A percentile compares a stretch with the other conserved stretches of the same genome.
Conservation (phyloP, 169 alveolate genomes). For the Plasmodium relictum region DNA sequence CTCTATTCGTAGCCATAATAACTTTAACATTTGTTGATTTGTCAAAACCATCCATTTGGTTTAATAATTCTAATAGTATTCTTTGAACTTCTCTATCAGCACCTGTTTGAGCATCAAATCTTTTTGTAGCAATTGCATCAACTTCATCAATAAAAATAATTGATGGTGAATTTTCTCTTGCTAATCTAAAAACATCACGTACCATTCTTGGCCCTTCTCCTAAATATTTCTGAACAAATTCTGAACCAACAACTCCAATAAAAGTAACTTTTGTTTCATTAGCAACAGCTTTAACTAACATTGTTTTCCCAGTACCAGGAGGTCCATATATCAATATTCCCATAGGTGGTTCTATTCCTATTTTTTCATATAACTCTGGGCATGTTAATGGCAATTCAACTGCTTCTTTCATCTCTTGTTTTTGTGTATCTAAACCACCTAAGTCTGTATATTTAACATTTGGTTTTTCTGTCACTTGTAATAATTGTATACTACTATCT, state of each 20-base stretch:
- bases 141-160: conserved; percentile 99
- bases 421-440: conserved; percentile 98
- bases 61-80: conserved; percentile 96
- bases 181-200: conserved; percentile 98
- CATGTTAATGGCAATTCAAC: conserved; percentile 99
- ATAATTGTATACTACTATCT: conserved; percentile 97
- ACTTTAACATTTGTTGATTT: conserved; percentile 96
- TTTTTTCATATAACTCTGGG: conserved; percentile 98
- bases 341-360: conserved; percentile 99
- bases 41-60: conserved; percentile 99
- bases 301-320: conserved; percentile 99
- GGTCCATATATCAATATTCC: conserved; percentile 99
- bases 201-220: conserved; percentile 99
- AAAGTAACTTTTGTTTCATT: conserved; percentile 97
- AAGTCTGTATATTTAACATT: conserved; percentile 99
- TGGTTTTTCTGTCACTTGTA: conserved; percentile 98
- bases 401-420: conserved; percentile 99
- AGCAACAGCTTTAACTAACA: conserved; percentile 99
- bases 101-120: conserved; percentile 98
- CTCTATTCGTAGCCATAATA: conserved; percentile 99
- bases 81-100: conserved; percentile 99
- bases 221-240: conserved; percentile 98
- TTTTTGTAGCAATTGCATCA: conserved; percentile 98
- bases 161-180: conserved; percentile 98
- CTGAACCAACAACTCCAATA: conserved; percentile 99